These are phyloP conservation scores for Auricularia sp. DNA, from an alignment of 768 basidiomycete species.

Conservation along the genomic window DNA sequence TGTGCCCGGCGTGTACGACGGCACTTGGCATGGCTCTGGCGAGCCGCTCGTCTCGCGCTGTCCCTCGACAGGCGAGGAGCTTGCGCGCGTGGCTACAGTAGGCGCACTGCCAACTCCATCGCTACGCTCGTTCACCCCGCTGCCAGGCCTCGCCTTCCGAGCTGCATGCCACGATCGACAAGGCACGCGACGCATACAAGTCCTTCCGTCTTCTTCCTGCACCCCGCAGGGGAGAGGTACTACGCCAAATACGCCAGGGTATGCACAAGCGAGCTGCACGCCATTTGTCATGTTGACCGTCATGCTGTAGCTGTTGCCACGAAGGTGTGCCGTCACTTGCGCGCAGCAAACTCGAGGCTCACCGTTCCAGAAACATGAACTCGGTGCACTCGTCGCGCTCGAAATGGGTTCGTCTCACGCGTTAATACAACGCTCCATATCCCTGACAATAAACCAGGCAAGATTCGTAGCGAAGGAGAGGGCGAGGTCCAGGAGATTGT, in stretches of 20 bases:
- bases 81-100: constrained; percentile 64
- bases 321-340: constrained; percentile 43
- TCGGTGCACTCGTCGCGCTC: constrained; percentile 75
- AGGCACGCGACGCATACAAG: constrained; percentile 63
- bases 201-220: constrained; percentile 71
- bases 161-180: constrained; percentile 55
- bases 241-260: constrained; percentile 71
- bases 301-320: constrained; percentile 42
- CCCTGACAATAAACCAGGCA: constrained; percentile 24
- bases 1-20: constrained; percentile 71
- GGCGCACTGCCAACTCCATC: not conserved
- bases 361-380: constrained; percentile 23
- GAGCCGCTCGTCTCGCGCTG: constrained; percentile 62
- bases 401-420: constrained; percentile 47
- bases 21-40: constrained; percentile 68
- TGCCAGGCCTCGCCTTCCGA: constrained; percentile 61
- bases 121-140: not conserved
- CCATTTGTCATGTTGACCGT: not conserved
- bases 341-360: constrained; percentile 3
- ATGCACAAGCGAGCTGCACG: not conserved
- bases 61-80: constrained; percentile 78
- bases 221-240: constrained; percentile 78
- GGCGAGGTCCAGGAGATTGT: constrained; percentile 95
- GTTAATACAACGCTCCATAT: not conserved
- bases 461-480: constrained; percentile 81